A percentile compares a stretch with the other conserved stretches of the same genome.
These are phyloP conservation scores for Hemerocallis citrina DNA, from an alignment of 106 monocot genomes.

Conservation along the genomic window DNA sequence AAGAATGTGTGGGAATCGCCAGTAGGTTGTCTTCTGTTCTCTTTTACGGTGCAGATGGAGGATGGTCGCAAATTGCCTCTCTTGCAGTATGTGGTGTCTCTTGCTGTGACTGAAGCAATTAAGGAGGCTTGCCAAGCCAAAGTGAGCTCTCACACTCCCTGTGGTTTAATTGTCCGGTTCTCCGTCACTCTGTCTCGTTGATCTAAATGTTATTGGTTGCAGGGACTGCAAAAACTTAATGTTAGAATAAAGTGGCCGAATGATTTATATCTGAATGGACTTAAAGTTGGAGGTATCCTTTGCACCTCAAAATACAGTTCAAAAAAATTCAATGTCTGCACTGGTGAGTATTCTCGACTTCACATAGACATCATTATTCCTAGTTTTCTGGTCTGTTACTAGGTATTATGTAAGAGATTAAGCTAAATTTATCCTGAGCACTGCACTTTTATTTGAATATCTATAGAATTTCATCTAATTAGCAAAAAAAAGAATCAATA, in stretches of 20 bases:
- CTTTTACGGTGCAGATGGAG: slow-evolving; percentile 81
- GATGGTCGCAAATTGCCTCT: slow-evolving; percentile 83
- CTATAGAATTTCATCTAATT: too few relatives aligned
- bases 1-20: slow-evolving; percentile 95
- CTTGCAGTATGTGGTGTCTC: slow-evolving; percentile 83
- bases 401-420: too few relatives aligned
- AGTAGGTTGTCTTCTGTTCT: slow-evolving; percentile 78
- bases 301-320: slow-evolving; percentile 82
- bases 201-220: slow-evolving; percentile 18
- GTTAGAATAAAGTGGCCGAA: slow-evolving; percentile 98
- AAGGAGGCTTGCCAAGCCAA: slow-evolving; percentile 48
- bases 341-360: too few relatives aligned
- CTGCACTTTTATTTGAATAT: too few relatives aligned
- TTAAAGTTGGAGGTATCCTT: slow-evolving; percentile 90
- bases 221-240: slow-evolving; percentile 70
- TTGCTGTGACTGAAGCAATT: slow-evolving; percentile 73
- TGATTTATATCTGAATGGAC: slow-evolving; percentile 82
- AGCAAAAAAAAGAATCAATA: too few relatives aligned
- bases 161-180: too few relatives aligned
- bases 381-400: too few relatives aligned
- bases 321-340: slow-evolving; percentile 76
- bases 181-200: too few relatives aligned
- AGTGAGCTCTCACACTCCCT: slow-evolving; percentile 36
- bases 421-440: too few relatives aligned
- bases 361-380: too few relatives aligned